Evolutionary conservation across 257 asterid species (phyloP).

Genomic region (Lycium ferocissimum): DNA sequence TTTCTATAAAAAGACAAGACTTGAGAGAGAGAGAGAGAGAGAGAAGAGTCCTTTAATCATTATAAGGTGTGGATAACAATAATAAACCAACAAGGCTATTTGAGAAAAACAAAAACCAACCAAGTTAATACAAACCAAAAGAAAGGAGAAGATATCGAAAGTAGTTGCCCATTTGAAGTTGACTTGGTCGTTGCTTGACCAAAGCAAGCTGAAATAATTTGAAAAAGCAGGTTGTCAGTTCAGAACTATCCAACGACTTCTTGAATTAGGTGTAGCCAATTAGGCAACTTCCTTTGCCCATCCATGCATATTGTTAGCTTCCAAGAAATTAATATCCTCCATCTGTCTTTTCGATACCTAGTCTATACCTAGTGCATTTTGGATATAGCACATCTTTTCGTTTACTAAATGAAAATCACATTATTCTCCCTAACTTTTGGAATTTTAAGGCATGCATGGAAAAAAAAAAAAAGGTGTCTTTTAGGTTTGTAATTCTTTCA

Average conservation of each 20-base stretch:
- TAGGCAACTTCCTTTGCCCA: neutral
- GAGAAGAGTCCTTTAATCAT: neutral
- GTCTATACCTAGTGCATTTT: too few species aligned
- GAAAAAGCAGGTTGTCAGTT: neutral
- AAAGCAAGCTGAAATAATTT: neutral
- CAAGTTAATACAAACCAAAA: neutral
- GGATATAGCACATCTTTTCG: too few species aligned
- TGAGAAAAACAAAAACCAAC: neutral
- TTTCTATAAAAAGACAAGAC: neutral
- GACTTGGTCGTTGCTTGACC: neutral
- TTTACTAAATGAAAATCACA: too few species aligned
- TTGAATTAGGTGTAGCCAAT: constrained; percentile 4
- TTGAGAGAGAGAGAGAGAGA: neutral
- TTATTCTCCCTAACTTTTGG: too few species aligned
- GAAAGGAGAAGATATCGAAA: neutral
- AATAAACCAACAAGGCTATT: neutral
- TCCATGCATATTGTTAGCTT: neutral
- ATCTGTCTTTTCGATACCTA: too few species aligned
- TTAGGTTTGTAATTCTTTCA: too few species aligned
- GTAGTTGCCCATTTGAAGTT: neutral
- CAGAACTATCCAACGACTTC: neutral
- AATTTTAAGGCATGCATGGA: too few species aligned
- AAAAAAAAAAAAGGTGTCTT: too few species aligned
- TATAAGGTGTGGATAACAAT: neutral
- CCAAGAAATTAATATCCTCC: neutral